Evolutionary conservation across 257 asterid genomes (phyloP), one percentile per base, ranked within the genome.

Genomic region (Fraxinus cuspidata): DNA sequence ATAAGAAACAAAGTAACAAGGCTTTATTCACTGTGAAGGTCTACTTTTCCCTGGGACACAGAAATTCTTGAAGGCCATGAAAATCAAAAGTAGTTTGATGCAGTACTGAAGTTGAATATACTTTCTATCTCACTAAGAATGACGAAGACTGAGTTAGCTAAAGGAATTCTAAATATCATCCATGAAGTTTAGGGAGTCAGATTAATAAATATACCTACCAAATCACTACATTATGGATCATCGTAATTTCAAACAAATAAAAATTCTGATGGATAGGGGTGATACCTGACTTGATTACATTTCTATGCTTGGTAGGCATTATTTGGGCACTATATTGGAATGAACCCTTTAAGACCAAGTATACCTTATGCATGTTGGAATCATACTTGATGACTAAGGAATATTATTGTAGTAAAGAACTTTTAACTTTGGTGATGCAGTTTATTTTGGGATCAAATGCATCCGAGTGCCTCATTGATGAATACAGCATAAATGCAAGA

Each of bases 1-100:
- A 35, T n/a, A 29, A 40, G 16, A 68, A 27, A 23, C 74, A 47
- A 73, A 40, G 16, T 19, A n/a, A 53, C 27, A 60, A 25, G 5
- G 68, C 29, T 60, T 60, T 60, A n/a, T 53, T 53, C 27, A 18
- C n/a, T 53, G 25, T n/a, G 64, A 25, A 53, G 27, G 21, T 53
- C 4, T 53, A 53, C 64, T 18, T 37, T 53, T 19, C 64, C 56
- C 12, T 37, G 31, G 19, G 3, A 42, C 63, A 31, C 25, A 21
- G 60, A 27, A 56, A 6, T 5, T 73, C 71, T 18, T 60, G 66
- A 28, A 21, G 28, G 53, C 74, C 74, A 72, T 42, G 56, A 78
- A 70, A 32, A 72, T 67, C 44, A 70, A 16, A 21, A 25, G n/a
- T 79, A n/a, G 49, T 60, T 18, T 70, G 13, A 71, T 56, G 47